Percentiles rank a stretch among this genome's conserved stretches.
These are phyloP conservation scores for Naganishia vaughanmartiniae DNA, from an alignment of 768 basidiomycete species.

Conservation along the genomic window DNA sequence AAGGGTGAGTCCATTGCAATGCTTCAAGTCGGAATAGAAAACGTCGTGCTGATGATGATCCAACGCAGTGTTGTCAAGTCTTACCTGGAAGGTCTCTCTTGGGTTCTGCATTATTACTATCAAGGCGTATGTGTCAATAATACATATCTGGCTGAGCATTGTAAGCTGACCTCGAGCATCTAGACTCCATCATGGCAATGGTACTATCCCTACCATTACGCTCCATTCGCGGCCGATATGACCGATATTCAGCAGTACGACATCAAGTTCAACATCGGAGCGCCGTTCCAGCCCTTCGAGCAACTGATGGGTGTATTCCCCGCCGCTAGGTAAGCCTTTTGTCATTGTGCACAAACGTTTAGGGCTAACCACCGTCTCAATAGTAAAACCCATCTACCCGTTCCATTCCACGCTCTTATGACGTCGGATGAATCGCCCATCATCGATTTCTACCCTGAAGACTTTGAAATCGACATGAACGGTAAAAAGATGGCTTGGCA, in stretches of 20 bases:
- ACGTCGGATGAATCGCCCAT: slow-evolving; percentile 80
- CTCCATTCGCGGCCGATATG: slow-evolving; percentile 95
- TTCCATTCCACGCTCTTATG: slow-evolving; percentile 84
- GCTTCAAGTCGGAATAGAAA: slow-evolving; percentile 15
- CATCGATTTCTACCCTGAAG: slow-evolving; percentile 87
- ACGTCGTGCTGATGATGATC: slow-evolving; percentile 8
- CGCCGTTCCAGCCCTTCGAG: slow-evolving; percentile 94
- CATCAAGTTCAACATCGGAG: slow-evolving; percentile 72
- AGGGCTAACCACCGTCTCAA: slow-evolving; percentile 10
- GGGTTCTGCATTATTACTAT: slow-evolving; percentile 97
- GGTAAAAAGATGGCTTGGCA: slow-evolving; percentile 99
- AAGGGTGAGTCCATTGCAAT: slow-evolving; percentile 58
- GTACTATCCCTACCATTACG: slow-evolving; percentile 98
- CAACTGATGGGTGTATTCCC: slow-evolving; percentile 99
- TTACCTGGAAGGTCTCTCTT: slow-evolving; percentile 92
- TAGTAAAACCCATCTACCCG: slow-evolving; percentile 84
- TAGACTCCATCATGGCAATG: slow-evolving; percentile 78
- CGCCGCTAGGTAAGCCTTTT: slow-evolving; percentile 67
- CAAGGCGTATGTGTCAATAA: slow-evolving; percentile 70
- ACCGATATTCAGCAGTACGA: slow-evolving; percentile 72
- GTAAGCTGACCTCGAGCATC: neutral
- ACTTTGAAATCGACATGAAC: slow-evolving; percentile 98
- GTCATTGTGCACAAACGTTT: slow-evolving; percentile 13
- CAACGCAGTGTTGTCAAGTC: slow-evolving; percentile 65
- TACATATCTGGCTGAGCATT: slow-evolving; percentile 19